phyloP scores from a whole-genome alignment of 2,329 filamentous ascomycete species.

The Sordariomycetes sp. region DNA sequence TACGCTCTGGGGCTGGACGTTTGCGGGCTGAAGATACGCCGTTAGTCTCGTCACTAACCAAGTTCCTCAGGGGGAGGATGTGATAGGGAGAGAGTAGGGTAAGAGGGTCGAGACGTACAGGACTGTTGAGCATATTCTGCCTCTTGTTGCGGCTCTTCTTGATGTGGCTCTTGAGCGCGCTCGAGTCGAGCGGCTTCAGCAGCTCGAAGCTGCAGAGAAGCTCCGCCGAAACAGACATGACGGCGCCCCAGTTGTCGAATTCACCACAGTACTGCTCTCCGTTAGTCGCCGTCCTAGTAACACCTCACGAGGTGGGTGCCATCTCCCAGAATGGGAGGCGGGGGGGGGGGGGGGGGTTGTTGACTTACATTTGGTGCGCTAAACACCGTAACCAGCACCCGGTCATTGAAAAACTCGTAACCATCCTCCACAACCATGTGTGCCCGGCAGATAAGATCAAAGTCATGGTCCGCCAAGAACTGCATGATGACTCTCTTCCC shows the following conservation, averaged over 20 bases:
- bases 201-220: constrained; percentile 94
- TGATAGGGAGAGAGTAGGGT: neutral
- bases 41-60: neutral
- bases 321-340: neutral
- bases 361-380: constrained; percentile 93
- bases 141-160: constrained; percentile 95
- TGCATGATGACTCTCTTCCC: constrained; percentile 97
- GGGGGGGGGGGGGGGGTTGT: no score
- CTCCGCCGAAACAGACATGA: constrained; percentile 94
- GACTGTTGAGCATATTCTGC: constrained; percentile 91
- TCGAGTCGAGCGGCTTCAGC: constrained; percentile 90
- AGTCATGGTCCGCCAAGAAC: constrained; percentile 87
- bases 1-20: constrained; percentile 42
- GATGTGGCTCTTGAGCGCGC: constrained; percentile 93
- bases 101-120: constrained; percentile 47
- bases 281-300: constrained; percentile 12
- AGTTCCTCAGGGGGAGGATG: no score
- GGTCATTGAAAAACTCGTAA: constrained; percentile 96
- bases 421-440: constrained; percentile 99
- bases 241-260: constrained; percentile 97
- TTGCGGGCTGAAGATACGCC: constrained; percentile 28
- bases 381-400: constrained; percentile 91
- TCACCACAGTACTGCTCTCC: constrained; percentile 80
- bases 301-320: neutral
- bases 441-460: constrained; percentile 90